phyloP scores from a whole-genome alignment of 257 asterid genomes.

The Agastache rugosa region DNA sequence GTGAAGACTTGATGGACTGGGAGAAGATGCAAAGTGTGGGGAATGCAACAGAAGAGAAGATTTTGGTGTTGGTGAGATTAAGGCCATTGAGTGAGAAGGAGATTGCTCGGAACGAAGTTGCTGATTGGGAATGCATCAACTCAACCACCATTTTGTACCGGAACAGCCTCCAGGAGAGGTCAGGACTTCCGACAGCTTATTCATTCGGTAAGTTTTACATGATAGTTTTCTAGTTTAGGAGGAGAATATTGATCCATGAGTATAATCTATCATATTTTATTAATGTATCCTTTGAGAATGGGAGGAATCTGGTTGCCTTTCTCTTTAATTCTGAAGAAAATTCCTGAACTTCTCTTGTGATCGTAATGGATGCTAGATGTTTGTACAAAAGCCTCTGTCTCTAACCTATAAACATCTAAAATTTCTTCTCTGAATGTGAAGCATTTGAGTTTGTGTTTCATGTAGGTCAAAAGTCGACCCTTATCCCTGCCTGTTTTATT shows the following conservation, averaged over 20 bases:
- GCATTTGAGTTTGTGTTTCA: neutral
- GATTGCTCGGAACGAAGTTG: constrained; percentile 75
- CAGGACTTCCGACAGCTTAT: constrained; percentile 92
- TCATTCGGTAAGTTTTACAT: constrained; percentile 71
- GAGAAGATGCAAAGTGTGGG: constrained; percentile 76
- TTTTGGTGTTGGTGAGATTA: constrained; percentile 89
- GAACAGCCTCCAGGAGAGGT: constrained; percentile 97
- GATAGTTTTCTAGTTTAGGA: constrained; percentile 15
- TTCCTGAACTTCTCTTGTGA: neutral
- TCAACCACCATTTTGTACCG: constrained; percentile 88
- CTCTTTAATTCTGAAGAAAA: constrained; percentile 5
- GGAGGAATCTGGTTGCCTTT: constrained; percentile 14
- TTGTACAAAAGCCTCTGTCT: neutral
- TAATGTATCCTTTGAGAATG: neutral
- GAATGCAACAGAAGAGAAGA: constrained; percentile 76
- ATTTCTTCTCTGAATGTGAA: constrained; percentile 9
- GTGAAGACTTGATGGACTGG: constrained; percentile 77
- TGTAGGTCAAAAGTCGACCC: neutral
- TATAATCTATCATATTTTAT: neutral
- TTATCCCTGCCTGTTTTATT: neutral
- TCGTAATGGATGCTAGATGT: constrained; percentile 8
- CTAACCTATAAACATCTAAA: constrained; percentile 1
- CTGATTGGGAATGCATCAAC: constrained; percentile 99
- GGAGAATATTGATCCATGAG: neutral
- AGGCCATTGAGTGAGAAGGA: constrained; percentile 98